Evolutionary conservation across 495 filamentous ascomycete genomes (phyloP).

Genomic region (Tuber brumale): DNA sequence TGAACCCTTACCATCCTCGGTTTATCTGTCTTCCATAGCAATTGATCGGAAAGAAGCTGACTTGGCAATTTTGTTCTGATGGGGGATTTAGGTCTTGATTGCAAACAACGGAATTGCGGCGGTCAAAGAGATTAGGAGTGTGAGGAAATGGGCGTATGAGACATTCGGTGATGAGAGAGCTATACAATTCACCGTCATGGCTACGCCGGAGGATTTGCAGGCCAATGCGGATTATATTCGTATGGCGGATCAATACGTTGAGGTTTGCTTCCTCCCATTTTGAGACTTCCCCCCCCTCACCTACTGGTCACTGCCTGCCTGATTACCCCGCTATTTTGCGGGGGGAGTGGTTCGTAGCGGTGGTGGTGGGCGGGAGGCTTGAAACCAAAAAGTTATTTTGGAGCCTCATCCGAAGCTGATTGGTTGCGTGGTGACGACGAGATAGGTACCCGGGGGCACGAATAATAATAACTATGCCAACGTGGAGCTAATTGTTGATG

Average conservation of each 20-base stretch:
- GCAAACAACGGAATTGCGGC: conserved; percentile 99
- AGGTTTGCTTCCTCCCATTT: conserved; percentile 51
- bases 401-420: not conserved
- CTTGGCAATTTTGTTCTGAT: not conserved
- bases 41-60: not conserved
- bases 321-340: not conserved
- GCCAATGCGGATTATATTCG: conserved; percentile 99
- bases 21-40: not conserved
- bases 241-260: conserved; percentile 99
- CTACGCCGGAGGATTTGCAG: conserved; percentile 94
- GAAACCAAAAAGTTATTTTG: not conserved
- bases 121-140: conserved; percentile 96
- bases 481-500: conserved; percentile 97
- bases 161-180: conserved; percentile 96
- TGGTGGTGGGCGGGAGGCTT: not conserved
- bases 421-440: not conserved
- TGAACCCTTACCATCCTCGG: conserved; percentile 39
- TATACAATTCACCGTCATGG: conserved; percentile 99
- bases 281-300: not conserved
- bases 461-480: conserved; percentile 99
- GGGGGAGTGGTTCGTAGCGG: not conserved
- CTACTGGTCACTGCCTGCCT: not conserved
- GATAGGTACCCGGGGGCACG: conserved; percentile 81
- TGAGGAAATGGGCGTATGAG: conserved; percentile 99
- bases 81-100: conserved; percentile 70